Base-by-base conservation (phyloP, 768 basidiomycete species). In the Calocera viscosa region DNA sequence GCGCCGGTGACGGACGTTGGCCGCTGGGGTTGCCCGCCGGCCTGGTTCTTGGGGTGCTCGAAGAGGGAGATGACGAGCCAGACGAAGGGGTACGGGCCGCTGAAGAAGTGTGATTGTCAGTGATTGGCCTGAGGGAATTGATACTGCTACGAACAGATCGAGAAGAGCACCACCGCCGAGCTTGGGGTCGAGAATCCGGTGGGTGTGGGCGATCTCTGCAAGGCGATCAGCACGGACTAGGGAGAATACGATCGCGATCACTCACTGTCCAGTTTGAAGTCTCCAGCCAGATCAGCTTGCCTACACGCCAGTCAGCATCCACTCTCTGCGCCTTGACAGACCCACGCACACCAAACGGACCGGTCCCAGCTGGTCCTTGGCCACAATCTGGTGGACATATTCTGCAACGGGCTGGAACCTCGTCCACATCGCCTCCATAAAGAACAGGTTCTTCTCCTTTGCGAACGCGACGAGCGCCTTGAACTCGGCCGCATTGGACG, bases 341-440 rank as follows among this genome's bases (percentile, higher is more conserved):
- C 1, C 35, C 7, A 38, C 35, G 35, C 41, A 72, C 49, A 91
- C 70, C 5, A 88, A 78, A 1, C 87, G 77, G 19, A 89, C 86
- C 11, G 81, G 77, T 7, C 89, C 90, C 24, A 91, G 78, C n/a
- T 74, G 76, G 3, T 86, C 87, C 66, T 80, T 79, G 64, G 88
- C 84, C 1, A 82, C 80, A 53, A 89, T 76, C 68, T 80, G 80
- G 75, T 87, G 86, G 65, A 91, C 78, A 68, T 88, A 88, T 19
- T 79, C 72, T 11, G 80, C 78, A 68, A 89, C 80, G 14, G 89
- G 88, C 67, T 88, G 86, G 79, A 90, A 91, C 38, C 89, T 81
- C 38, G 91, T 91, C 90, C 91, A 92, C 76, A 92, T 80, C 0
- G 89, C 91, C 76, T 94, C 93, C 91, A 94, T 94, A 72, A 94